Evolutionary conservation across 169 alveolate genomes (phyloP).

Genomic region (Eimeria acervulina): DNA sequence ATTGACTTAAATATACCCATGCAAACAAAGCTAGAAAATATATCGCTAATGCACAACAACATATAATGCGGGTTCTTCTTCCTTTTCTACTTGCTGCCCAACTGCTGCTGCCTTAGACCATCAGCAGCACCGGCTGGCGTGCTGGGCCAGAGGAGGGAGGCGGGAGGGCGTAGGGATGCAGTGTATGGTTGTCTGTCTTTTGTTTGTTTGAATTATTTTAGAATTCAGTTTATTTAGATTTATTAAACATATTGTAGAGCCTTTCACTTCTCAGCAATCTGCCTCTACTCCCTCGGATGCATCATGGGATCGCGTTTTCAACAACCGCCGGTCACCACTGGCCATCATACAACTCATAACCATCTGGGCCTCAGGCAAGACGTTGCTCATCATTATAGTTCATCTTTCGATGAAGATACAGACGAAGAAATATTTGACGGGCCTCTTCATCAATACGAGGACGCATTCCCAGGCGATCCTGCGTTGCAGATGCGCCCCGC

Average conservation of each 20-base stretch:
- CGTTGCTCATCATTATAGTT: not conserved
- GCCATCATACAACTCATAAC: not conserved
- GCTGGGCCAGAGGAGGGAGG: conserved; percentile 4
- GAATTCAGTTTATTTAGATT: not conserved
- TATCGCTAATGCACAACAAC: no score
- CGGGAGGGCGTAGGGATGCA: not conserved
- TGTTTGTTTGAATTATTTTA: not conserved
- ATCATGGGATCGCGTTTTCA: not conserved
- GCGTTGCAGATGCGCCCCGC: not conserved
- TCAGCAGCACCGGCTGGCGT: no score
- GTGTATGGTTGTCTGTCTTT: not conserved
- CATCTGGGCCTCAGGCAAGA: not conserved
- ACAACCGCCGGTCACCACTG: not conserved
- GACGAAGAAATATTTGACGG: conserved; percentile 33
- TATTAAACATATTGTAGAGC: not conserved
- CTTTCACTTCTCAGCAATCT: no score
- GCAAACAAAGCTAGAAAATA: no score
- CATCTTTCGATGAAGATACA: not conserved
- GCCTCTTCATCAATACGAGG: not conserved
- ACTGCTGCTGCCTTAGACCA: no score
- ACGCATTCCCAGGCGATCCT: not conserved
- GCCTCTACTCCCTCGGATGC: not conserved
- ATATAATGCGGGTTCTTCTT: no score
- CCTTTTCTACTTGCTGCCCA: no score
- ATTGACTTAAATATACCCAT: no score